phyloP scores from a whole-genome alignment of 2,329 filamentous ascomycete species.

The Phyllosticta citrichinensis region DNA sequence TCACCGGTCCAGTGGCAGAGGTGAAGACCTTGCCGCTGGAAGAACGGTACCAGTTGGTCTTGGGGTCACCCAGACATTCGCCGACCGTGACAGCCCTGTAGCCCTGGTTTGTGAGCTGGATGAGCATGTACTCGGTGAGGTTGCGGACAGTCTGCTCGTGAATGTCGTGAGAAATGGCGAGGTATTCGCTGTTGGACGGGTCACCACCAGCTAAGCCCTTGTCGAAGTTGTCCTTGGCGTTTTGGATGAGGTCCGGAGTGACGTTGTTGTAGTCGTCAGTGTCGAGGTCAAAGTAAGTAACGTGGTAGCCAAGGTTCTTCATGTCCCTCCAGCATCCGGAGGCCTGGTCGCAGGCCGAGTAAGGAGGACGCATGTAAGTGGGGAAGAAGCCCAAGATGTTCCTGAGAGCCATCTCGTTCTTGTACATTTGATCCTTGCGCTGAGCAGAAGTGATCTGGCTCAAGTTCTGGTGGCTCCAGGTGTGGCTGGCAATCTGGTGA shows the following conservation, averaged over 20 bases:
- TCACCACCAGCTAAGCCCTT: conserved; percentile 31
- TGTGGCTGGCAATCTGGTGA: conserved; percentile 53
- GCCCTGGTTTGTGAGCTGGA: conserved; percentile 27
- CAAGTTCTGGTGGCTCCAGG: conserved; percentile 44
- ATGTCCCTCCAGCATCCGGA: conserved; percentile 31
- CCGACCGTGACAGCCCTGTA: conserved; percentile 39
- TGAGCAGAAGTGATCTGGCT: conserved; percentile 33
- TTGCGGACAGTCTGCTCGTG: conserved; percentile 36
- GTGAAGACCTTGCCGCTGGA: conserved; percentile 7
- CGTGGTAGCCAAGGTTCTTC: conserved; percentile 45
- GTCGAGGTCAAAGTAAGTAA: conserved; percentile 52
- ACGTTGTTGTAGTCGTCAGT: conserved; percentile 51
- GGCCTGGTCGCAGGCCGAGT: conserved; percentile 35
- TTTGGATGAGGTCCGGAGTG: conserved; percentile 37
- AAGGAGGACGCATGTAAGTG: conserved; percentile 44
- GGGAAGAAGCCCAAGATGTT: conserved; percentile 48
- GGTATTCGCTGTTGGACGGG: conserved; percentile 28
- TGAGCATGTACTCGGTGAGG: conserved; percentile 36
- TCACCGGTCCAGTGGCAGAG: conserved; percentile 23
- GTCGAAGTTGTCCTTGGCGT: conserved; percentile 45
- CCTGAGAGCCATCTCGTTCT: conserved; percentile 46
- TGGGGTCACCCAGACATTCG: conserved; percentile 37
- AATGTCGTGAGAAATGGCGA: conserved; percentile 46
- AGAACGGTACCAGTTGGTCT: conserved; percentile 39
- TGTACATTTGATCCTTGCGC: conserved; percentile 40